Base-by-base conservation (phyloP, 768 basidiomycete genomes). In the Boletus fagicola region DNA sequence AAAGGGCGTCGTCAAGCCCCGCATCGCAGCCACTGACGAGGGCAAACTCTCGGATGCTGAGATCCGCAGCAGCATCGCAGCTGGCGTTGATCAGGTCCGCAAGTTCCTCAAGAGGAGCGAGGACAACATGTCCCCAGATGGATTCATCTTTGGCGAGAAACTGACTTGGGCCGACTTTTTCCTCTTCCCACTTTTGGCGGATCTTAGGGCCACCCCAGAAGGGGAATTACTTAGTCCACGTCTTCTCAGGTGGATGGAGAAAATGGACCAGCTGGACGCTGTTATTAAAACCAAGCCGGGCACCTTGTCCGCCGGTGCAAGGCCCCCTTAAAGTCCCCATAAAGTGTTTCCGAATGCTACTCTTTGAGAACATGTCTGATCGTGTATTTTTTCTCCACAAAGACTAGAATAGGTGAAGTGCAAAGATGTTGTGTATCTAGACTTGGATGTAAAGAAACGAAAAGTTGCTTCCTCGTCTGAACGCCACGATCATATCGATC, bases 121-220 rank as follows among this genome's bases (percentile, higher is more conserved):
- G 48, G 60, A 56, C 0, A 24, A 43, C 20, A 72, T 72, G 68
- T 60, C 68, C 20, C 62, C 62, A 1, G 56, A 65, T 6, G 72
- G 72, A 15, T 72, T 67, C 26, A 53, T 67, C 2, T 74, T 72
- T 54, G 71, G 70, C 6, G 56, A 59, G 13, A 57, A 62, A 39
- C n/a, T 67, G 45, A 65, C 54, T 6, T 72, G 71, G 71, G 71
- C 72, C 15, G 71, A 72, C 57, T 70, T 74, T 50, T 73, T 73
- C 64, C 64, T 72, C 13, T 73, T 53, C 42, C 66, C 71, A 3
- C 66, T 73, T 2, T 54, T 72, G 44, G 72, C 71, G 30, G 71
- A 72, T 36, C 61, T 72, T 6, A 56, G 44, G 36, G 66, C 72
- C 5, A 64, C 61, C 3, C 68, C 71, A 0, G 71, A 72, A 28